Evolutionary conservation across 768 basidiomycete genomes (phyloP), one percentile per base, ranked within the genome.

Genomic region (Mycena chlorophos): DNA sequence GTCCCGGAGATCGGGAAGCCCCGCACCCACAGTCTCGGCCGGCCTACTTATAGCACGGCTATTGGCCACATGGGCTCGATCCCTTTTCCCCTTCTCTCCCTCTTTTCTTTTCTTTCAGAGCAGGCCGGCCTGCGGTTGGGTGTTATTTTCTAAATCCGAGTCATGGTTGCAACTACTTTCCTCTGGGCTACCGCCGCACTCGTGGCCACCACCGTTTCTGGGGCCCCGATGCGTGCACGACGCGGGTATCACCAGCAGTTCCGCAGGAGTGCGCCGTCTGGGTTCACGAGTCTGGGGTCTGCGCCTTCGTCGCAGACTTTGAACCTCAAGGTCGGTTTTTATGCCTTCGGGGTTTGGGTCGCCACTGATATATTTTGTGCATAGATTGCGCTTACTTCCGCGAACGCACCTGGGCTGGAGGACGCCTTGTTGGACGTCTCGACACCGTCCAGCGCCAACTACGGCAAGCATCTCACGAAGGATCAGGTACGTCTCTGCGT

Each of bases 381-480:
- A n/a, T 77, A 73, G 58, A 72, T 76, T 5, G 75, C 68, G 19
- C 71, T 73, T 27, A 62, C 65, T 3, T 68, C 69, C 40, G 66
- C 64, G 8, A 50, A 72, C 55, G 66, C 70, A 22, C 48, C 59
- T 23, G 65, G 63, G 6, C 65, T 75, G 1, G 67, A 76, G 58
- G 50, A 69, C 23, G 67, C 68, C 26, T 66, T 76, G 2, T 67
- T 51, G 65, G 73, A 73, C 31, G 64, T 75, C 4, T 70, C 69
- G 43, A 51, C 71, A 14, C 74, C 75, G 0, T 54, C 38, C 10
- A 69, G 70, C 34, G 40, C 56, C 12, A 68, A 66, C 51, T 74
- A 74, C 52, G 69, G 69, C 6, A 63, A 62, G 1, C 62, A 71
- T 54, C 65, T 82, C 28, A 69, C 75, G 28, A 77, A 76, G 64